Evolutionary conservation across 2,329 filamentous ascomycete species (phyloP).

Genomic region (Colletotrichum sojae): DNA sequence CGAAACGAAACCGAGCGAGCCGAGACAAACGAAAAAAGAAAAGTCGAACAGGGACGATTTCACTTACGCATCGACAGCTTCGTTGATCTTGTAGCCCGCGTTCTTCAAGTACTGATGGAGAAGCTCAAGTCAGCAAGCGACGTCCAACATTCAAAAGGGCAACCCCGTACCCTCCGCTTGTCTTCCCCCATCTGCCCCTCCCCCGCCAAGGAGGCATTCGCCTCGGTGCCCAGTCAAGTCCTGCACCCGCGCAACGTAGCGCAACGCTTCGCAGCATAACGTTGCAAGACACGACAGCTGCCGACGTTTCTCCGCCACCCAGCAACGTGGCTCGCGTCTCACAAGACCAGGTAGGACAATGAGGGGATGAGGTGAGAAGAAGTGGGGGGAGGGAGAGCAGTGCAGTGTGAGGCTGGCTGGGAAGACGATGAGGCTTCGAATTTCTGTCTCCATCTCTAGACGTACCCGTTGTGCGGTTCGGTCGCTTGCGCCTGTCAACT

Average conservation of each 20-base stretch:
- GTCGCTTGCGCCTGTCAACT: slow-evolving; percentile 60
- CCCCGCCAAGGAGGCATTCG: slow-evolving; percentile 13
- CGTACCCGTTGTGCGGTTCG: slow-evolving; percentile 62
- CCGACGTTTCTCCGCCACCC: slow-evolving; percentile 27
- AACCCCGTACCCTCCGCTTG: not conserved
- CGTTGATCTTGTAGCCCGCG: slow-evolving; percentile 65
- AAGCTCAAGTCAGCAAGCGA: slow-evolving; percentile 35
- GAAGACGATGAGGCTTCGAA: too few species aligned
- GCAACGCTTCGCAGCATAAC: slow-evolving; percentile 9
- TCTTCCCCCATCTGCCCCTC: slow-evolving; percentile 8
- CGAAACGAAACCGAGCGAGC: slow-evolving; percentile 17
- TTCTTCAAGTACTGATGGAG: slow-evolving; percentile 62
- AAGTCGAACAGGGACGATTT: slow-evolving; percentile 38
- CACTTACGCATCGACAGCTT: slow-evolving; percentile 72
- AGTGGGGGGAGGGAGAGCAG: slow-evolving; percentile 6
- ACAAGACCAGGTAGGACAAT: slow-evolving; percentile 14
- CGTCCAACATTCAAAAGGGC: not conserved
- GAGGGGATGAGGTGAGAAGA: not conserved
- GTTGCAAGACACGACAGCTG: slow-evolving; percentile 16
- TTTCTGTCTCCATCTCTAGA: slow-evolving; percentile 38
- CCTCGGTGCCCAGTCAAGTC: slow-evolving; percentile 17
- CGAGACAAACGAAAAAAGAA: slow-evolving; percentile 30
- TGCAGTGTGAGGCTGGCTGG: not conserved
- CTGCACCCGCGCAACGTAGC: not conserved
- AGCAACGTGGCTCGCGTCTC: slow-evolving; percentile 7